A percentile compares a stretch with the other conserved stretches of the same genome.
Conservation (phyloP, 176 grass and related monocot genomes). For the Ensete ventricosum region DNA sequence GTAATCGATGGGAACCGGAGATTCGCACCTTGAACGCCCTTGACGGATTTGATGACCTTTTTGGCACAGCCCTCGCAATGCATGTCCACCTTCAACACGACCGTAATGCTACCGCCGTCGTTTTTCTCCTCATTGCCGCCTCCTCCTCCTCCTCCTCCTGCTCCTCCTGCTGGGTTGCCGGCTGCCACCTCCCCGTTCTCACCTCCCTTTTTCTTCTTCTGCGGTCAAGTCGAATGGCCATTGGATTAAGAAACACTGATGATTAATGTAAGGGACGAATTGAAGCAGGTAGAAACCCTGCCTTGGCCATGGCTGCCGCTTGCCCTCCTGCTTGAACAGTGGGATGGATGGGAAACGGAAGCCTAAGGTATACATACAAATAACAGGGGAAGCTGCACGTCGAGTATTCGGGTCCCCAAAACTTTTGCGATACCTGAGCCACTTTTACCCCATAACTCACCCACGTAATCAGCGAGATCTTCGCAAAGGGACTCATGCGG, state of each 20-base stretch:
- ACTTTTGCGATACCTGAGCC: no score
- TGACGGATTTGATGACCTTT: conserved; percentile 46
- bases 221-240: background rate
- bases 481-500: no score
- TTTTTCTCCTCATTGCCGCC: background rate
- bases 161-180: no score
- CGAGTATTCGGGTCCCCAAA: background rate
- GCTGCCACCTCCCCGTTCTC: background rate
- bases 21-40: conserved; percentile 34
- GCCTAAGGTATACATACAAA: background rate
- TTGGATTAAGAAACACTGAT: background rate
- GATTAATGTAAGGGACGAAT: background rate
- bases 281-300: background rate
- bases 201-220: conserved; percentile 8
- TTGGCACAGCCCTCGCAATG: conserved; percentile 71
- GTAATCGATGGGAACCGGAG: background rate
- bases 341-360: background rate
- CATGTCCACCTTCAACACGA: conserved; percentile 69
- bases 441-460: no score
- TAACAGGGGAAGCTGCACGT: background rate
- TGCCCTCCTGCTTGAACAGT: background rate
- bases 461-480: no score
- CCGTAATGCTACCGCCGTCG: conserved; percentile 25
- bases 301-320: background rate
- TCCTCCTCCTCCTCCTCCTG: background rate